These are phyloP conservation scores for Malassezia sympodialis DNA, from an alignment of 1,284 basidiomycete species.

Conservation along the genomic window DNA sequence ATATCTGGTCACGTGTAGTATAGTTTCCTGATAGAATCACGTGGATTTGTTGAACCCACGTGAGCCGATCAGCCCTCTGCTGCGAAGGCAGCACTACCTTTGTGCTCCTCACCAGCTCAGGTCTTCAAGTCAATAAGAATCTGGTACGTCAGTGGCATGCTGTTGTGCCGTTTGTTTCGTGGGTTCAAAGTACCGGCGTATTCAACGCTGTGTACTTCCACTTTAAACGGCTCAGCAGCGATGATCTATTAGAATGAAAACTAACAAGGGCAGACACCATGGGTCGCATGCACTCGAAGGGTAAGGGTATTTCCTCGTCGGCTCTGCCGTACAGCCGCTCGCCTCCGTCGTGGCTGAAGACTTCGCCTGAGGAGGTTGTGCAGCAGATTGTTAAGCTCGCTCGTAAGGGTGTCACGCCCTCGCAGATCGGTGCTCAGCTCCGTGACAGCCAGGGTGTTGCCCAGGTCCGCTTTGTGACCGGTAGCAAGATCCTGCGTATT, in stretches of 20 bases:
- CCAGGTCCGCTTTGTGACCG: constrained; percentile 88
- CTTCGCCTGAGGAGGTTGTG: constrained; percentile 83
- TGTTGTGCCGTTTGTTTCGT: not conserved
- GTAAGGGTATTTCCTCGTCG: constrained; percentile 59
- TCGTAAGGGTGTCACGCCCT: constrained; percentile 92
- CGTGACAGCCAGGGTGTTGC: constrained; percentile 97
- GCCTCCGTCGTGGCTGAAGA: constrained; percentile 93
- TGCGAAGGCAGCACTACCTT: not conserved
- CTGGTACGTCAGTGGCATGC: constrained; percentile 6
- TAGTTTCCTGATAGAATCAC: constrained; percentile 2
- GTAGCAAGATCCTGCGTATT: constrained; percentile 98
- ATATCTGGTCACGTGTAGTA: not conserved
- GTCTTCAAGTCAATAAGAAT: constrained; percentile 9
- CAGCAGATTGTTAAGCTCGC: constrained; percentile 96
- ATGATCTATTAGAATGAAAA: not conserved
- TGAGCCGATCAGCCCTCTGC: constrained; percentile 4
- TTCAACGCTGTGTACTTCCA: not conserved
- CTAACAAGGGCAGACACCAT: constrained; percentile 20
- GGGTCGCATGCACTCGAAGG: constrained; percentile 49
- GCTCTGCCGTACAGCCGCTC: constrained; percentile 94
- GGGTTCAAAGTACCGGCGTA: not conserved
- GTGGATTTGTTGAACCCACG: constrained; percentile 9
- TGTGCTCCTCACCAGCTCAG: constrained; percentile 11
- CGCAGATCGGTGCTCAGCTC: constrained; percentile 94
- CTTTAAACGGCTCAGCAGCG: not conserved